Percentiles rank a stretch among this genome's conserved stretches.
Evolutionary conservation across 2,329 filamentous ascomycete species (phyloP).

Genomic region (Metarhizium humberi): DNA sequence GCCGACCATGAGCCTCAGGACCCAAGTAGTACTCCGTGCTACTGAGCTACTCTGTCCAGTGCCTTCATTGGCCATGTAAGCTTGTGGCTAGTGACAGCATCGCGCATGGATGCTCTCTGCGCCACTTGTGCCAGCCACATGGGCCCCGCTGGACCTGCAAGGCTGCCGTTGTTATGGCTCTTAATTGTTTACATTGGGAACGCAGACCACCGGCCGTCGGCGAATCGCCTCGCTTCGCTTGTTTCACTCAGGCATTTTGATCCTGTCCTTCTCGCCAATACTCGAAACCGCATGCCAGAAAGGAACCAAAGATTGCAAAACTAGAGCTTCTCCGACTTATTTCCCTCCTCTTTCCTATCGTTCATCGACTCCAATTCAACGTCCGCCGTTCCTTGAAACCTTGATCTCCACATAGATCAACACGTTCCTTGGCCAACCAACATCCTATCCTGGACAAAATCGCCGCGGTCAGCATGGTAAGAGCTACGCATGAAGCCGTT

Average conservation of each 20-base stretch:
- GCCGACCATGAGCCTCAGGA: too few relatives aligned
- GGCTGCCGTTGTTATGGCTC: constrained; percentile 17
- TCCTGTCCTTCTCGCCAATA: background rate
- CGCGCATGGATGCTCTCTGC: background rate
- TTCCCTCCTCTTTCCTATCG: background rate
- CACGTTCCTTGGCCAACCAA: constrained; percentile 13
- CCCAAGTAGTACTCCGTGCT: too few relatives aligned
- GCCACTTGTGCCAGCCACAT: constrained; percentile 3
- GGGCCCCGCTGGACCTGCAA: constrained; percentile 9
- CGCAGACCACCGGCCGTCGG: background rate
- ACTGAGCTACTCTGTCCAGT: too few relatives aligned
- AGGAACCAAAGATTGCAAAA: too few relatives aligned
- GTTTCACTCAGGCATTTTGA: background rate
- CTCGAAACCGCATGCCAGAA: background rate
- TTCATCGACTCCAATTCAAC: background rate
- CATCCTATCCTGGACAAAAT: background rate
- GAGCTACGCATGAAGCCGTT: constrained; percentile 8
- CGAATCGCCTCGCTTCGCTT: background rate
- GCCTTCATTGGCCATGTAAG: too few relatives aligned
- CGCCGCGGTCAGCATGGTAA: constrained; percentile 20
- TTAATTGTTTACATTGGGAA: constrained; percentile 17
- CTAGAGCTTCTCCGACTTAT: background rate
- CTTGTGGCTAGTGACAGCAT: background rate
- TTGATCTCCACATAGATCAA: background rate
- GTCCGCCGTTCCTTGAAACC: background rate